A percentile compares a stretch with the other conserved stretches of the same genome.
Conservation (phyloP, 164 flowering plant genomes). For the Sextonia rubra region DNA sequence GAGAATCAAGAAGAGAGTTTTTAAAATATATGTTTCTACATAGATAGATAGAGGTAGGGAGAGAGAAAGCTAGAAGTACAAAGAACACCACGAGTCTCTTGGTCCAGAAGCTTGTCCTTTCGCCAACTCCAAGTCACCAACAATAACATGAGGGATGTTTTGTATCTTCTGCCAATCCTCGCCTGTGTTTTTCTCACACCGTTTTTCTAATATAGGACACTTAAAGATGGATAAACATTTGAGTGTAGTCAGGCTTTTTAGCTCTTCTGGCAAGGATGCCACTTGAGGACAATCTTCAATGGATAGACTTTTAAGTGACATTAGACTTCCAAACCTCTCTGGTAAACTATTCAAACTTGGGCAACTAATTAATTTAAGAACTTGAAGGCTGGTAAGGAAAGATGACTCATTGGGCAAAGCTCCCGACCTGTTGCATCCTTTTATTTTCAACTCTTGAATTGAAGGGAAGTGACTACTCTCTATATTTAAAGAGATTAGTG, state of each 20-base stretch:
- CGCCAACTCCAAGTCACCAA: no score
- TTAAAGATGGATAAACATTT: neutral
- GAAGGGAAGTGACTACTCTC: neutral
- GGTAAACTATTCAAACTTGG: neutral
- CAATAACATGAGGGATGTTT: no score
- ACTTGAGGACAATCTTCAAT: neutral
- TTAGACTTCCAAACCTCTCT: neutral
- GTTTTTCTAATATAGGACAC: neutral
- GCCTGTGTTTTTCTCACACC: neutral
- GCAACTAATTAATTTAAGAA: neutral
- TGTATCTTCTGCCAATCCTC: no score
- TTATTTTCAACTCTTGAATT: no score
- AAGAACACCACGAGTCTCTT: no score
- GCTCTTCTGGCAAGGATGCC: neutral
- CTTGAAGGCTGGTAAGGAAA: neutral
- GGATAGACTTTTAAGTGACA: neutral
- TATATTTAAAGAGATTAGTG: conserved; percentile 1
- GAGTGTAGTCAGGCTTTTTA: neutral
- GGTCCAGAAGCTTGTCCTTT: no score
- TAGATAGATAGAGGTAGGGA: no score
- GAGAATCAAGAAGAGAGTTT: no score
- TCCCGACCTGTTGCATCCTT: neutral
- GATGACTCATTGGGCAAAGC: neutral
- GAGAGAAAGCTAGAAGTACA: no score
- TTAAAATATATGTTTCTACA: no score